These are phyloP conservation scores for Breynia disticha DNA, from an alignment of 441 rosid species.

Conservation along the genomic window DNA sequence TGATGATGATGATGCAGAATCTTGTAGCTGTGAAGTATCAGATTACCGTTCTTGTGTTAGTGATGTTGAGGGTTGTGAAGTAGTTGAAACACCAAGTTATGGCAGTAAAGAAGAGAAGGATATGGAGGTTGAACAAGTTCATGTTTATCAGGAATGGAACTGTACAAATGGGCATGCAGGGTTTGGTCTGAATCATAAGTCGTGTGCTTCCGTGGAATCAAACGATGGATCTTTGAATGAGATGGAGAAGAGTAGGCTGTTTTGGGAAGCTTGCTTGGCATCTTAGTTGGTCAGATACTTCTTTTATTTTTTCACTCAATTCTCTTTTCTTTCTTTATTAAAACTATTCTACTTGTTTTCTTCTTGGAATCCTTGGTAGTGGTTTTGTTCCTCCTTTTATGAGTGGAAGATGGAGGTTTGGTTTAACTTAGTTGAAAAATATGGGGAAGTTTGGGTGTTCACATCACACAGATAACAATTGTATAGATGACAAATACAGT, in stretches of 20 bases:
- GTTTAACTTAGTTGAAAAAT: too few relatives aligned
- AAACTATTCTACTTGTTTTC: too few relatives aligned
- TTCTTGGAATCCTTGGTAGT: too few relatives aligned
- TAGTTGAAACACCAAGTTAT: neutral
- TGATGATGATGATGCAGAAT: slow-evolving; percentile 61
- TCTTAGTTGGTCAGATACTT: slow-evolving; percentile 25
- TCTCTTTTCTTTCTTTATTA: neutral
- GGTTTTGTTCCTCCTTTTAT: too few relatives aligned
- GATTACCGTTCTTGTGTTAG: slow-evolving; percentile 17
- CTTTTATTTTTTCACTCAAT: neutral
- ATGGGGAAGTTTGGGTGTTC: too few relatives aligned
- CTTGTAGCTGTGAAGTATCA: slow-evolving; percentile 36
- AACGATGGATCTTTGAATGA: too few relatives aligned
- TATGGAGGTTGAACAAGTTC: slow-evolving; percentile 22
- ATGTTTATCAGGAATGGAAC: slow-evolving; percentile 19
- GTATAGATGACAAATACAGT: too few relatives aligned
- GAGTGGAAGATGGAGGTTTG: too few relatives aligned
- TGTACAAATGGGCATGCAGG: slow-evolving; percentile 10
- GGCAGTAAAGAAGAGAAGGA: slow-evolving; percentile 4
- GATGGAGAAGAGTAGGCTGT: too few relatives aligned
- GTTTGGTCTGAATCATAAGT: neutral
- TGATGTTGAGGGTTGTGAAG: neutral
- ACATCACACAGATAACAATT: too few relatives aligned
- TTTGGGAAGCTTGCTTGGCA: slow-evolving; percentile 87
- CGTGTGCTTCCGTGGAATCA: too few relatives aligned